Percentiles rank a stretch among this genome's conserved stretches.
Conservation (phyloP, 106 monocot species). For the Phalaenopsis equestris region DNA sequence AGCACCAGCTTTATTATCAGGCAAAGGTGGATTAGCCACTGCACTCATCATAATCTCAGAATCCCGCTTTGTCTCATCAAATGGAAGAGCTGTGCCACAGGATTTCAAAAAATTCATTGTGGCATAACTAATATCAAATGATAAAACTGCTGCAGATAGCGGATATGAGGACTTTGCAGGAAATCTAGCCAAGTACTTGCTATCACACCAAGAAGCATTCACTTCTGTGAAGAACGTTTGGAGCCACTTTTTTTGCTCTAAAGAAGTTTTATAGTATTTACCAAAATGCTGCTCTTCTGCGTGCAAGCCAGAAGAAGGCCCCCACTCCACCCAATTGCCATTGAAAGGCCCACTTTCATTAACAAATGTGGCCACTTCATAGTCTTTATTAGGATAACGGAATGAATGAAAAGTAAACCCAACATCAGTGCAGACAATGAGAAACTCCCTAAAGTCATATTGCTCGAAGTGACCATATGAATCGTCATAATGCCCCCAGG, state of each 20-base stretch:
- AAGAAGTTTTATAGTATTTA: conserved; percentile 8
- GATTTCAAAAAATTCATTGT: conserved; percentile 44
- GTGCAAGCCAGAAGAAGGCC: conserved; percentile 20
- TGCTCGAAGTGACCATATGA: conserved; percentile 31
- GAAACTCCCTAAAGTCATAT: conserved; percentile 58
- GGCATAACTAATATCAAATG: conserved; percentile 53
- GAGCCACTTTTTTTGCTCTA: conserved; percentile 32
- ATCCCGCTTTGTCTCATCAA: conserved; percentile 8
- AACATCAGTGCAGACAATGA: conserved; percentile 42
- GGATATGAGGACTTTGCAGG: conserved; percentile 57
- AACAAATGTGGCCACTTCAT: conserved; percentile 9
- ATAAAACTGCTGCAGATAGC: conserved; percentile 51
- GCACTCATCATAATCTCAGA: conserved; percentile 5
- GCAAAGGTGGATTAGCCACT: conserved; percentile 1
- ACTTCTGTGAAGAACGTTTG: conserved; percentile 38
- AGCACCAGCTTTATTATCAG: conserved; percentile 11
- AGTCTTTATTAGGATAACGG: conserved; percentile 8
- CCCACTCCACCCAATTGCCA: conserved; percentile 86
- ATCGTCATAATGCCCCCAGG: conserved; percentile 71
- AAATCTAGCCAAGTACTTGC: conserved; percentile 39
- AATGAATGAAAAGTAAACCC: conserved; percentile 69
- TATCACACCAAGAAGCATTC: conserved; percentile 23
- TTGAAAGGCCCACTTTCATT: conserved; percentile 15
- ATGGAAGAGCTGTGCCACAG: conserved; percentile 3
- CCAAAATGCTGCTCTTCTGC: conserved; percentile 12